Evolutionary conservation across 192 early-diverging fungal species (phyloP).

Genomic region (Haplosporangium gracile): DNA sequence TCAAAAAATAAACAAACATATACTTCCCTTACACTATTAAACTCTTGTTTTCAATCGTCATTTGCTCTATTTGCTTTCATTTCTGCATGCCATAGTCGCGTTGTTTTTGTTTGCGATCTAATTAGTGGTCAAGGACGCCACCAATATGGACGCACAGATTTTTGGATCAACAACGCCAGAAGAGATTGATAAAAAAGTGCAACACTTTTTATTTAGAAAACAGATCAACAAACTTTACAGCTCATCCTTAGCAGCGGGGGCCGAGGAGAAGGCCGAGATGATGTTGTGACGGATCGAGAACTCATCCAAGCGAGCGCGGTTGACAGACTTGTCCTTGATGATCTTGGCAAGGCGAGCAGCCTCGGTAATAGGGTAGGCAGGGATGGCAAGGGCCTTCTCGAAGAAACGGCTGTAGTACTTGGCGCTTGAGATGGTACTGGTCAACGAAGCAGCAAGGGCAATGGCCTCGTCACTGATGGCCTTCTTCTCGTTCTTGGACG

Average conservation of each 20-base stretch:
- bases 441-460: conserved; percentile 60
- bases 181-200: not conserved
- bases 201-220: not conserved
- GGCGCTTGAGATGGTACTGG: conserved; percentile 54
- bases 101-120: not conserved
- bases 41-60: not conserved
- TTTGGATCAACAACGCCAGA: too few relatives aligned
- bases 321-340: conserved; percentile 74
- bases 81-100: not conserved
- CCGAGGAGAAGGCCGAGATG: conserved; percentile 55
- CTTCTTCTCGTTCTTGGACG: conserved; percentile 60
- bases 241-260: conserved; percentile 30
- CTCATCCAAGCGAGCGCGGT: conserved; percentile 81
- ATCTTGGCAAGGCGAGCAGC: conserved; percentile 86
- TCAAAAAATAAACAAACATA: not conserved
- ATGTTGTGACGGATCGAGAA: conserved; percentile 93
- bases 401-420: conserved; percentile 94
- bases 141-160: not conserved
- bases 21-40: not conserved
- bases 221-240: conserved; percentile 14
- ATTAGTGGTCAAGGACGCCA: not conserved
- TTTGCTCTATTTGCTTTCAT: not conserved
- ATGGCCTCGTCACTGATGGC: conserved; percentile 65
- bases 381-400: conserved; percentile 82
- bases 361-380: conserved; percentile 84